A percentile compares a stretch with the other conserved stretches of the same genome.
Evolutionary conservation across 208 protist genomes (phyloP).

Genomic region (Leishmania martiniquensis): DNA sequence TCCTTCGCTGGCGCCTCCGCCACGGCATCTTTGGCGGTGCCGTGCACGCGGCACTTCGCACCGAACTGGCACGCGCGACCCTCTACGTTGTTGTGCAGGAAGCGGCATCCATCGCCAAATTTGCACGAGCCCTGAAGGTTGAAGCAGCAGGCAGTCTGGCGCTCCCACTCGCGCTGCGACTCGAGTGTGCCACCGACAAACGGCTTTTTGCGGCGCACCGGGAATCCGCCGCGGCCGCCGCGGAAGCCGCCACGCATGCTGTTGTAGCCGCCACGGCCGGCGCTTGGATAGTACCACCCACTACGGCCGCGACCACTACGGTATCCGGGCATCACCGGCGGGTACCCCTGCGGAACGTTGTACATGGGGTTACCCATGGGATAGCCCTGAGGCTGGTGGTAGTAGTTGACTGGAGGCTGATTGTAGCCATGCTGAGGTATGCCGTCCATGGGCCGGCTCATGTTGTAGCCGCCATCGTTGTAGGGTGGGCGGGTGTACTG

Average conservation of each 20-base stretch:
- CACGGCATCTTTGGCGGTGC: constrained; percentile 16
- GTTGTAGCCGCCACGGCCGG: constrained; percentile 32
- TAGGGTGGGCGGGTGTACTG: constrained; percentile 40
- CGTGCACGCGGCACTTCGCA: constrained; percentile 65
- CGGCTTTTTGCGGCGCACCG: constrained; percentile 59
- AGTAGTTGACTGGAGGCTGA: constrained; percentile 25
- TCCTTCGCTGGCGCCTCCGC: constrained; percentile 16
- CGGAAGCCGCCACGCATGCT: constrained; percentile 46
- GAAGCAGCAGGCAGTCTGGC: constrained; percentile 84
- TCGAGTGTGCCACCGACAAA: constrained; percentile 87
- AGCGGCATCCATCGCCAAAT: constrained; percentile 79
- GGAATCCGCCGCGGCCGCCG: constrained; percentile 52
- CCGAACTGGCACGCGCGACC: constrained; percentile 72
- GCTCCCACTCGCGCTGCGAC: constrained; percentile 76
- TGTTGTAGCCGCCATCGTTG: constrained; percentile 33
- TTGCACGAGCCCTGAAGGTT: constrained; percentile 81
- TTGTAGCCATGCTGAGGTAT: constrained; percentile 38
- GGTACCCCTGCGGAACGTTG: constrained; percentile 27
- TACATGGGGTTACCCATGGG: constrained; percentile 41
- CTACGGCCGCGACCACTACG: constrained; percentile 21
- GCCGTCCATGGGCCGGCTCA: constrained; percentile 21
- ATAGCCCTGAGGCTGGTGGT: constrained; percentile 34
- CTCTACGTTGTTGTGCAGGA: constrained; percentile 71
- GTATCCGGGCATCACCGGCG: constrained; percentile 26
- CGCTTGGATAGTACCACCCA: constrained; percentile 31